These are phyloP conservation scores for Scytalidium lignicola DNA, from an alignment of 2,329 filamentous ascomycete genomes.

Conservation along the genomic window DNA sequence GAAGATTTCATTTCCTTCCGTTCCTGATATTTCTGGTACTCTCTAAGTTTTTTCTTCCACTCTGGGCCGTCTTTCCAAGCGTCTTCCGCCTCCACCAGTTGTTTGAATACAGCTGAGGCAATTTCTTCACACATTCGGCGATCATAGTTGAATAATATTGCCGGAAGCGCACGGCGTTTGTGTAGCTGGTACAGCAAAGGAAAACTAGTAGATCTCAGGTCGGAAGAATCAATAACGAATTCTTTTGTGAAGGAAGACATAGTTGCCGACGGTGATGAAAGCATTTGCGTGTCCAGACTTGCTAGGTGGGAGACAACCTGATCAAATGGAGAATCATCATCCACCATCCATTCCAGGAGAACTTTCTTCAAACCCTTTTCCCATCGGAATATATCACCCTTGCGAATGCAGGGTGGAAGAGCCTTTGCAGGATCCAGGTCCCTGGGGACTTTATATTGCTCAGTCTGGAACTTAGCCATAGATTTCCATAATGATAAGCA, in stretches of 20 bases:
- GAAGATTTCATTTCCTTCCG: conserved; percentile 37
- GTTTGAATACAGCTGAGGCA: conserved; percentile 42
- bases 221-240: conserved; percentile 20
- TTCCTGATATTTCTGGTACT: conserved; percentile 54
- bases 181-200: conserved; percentile 57
- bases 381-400: conserved; percentile 63
- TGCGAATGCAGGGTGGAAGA: conserved; percentile 52
- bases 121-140: conserved; percentile 59
- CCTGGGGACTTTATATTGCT: conserved; percentile 43
- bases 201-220: conserved; percentile 42
- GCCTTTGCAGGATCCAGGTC: conserved; percentile 43
- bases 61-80: conserved; percentile 50
- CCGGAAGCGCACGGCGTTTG: conserved; percentile 60
- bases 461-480: conserved; percentile 54
- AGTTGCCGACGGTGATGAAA: conserved; percentile 4
- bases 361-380: conserved; percentile 54
- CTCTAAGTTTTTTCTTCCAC: conserved; percentile 57
- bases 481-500: conserved; percentile 60
- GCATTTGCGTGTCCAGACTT: conserved; percentile 3
- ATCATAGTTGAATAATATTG: conserved; percentile 75
- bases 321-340: conserved; percentile 38
- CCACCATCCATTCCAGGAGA: conserved; percentile 55
- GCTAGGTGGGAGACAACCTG: conserved; percentile 42
- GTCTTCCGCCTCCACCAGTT: conserved; percentile 50
- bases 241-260: conserved; percentile 12